These are phyloP conservation scores for Pichia kluyveri DNA, from an alignment of 805 yeast genomes.

Conservation along the genomic window DNA sequence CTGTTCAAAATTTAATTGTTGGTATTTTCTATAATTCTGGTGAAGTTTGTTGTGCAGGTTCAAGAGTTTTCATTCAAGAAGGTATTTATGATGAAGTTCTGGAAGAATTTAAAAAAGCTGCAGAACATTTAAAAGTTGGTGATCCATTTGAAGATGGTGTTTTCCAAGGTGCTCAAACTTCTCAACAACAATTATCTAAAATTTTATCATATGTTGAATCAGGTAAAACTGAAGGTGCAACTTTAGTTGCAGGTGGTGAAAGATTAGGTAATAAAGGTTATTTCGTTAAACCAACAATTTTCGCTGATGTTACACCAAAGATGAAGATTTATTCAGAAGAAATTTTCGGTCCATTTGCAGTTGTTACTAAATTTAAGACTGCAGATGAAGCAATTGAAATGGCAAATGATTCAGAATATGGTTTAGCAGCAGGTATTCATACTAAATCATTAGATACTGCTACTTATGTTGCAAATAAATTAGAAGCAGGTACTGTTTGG, in stretches of 20 bases:
- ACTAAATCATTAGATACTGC: constrained; percentile 61
- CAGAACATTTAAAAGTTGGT: constrained; percentile 56
- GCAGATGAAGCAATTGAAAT: constrained; percentile 64
- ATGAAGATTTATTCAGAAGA: constrained; percentile 79
- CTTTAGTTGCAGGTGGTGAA: constrained; percentile 74
- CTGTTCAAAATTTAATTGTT: constrained; percentile 57
- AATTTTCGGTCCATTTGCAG: constrained; percentile 85
- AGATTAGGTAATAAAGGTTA: constrained; percentile 62
- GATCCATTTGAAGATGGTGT: constrained; percentile 65
- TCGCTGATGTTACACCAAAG: constrained; percentile 68
- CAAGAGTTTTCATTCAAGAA: constrained; percentile 72
- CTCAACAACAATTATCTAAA: constrained; percentile 56
- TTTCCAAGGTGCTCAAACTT: constrained; percentile 72
- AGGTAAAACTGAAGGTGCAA: constrained; percentile 64
- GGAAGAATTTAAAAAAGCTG: constrained; percentile 41
- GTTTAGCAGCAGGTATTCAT: constrained; percentile 85
- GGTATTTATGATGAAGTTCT: constrained; percentile 61
- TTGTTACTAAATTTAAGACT: constrained; percentile 62
- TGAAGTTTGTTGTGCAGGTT: constrained; percentile 90
- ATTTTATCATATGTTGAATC: constrained; percentile 53
- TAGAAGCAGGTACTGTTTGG: constrained; percentile 79
- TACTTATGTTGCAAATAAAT: constrained; percentile 51
- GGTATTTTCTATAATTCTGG: constrained; percentile 88
- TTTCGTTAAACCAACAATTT: constrained; percentile 75
- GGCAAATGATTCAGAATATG: constrained; percentile 74